Conservation (phyloP, 208 protist species). For the Trypanosoma mega region DNA sequence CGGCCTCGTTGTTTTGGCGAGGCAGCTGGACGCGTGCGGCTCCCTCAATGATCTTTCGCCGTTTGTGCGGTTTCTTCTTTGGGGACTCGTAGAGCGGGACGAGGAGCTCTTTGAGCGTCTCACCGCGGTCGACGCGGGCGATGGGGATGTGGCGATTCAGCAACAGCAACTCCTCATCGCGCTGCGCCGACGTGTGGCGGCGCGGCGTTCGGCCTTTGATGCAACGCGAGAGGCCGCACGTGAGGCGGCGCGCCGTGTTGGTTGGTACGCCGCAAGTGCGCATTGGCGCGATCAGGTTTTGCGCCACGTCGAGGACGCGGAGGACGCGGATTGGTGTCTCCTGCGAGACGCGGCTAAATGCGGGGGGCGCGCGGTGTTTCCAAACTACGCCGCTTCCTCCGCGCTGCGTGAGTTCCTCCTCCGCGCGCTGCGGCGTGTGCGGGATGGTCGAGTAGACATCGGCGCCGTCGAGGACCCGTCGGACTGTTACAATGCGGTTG, state of each 20-base stretch:
- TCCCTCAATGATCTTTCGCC: conserved; percentile 67
- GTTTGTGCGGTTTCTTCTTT: conserved; percentile 68
- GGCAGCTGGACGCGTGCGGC: conserved; percentile 69
- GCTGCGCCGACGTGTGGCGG: conserved; percentile 23
- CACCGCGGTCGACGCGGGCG: conserved; percentile 4
- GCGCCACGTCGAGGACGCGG: conserved; percentile 46
- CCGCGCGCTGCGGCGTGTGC: conserved; percentile 53
- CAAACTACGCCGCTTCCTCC: conserved; percentile 55
- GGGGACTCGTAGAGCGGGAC: conserved; percentile 68
- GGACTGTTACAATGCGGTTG: conserved; percentile 33
- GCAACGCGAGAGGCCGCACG: conserved; percentile 37
- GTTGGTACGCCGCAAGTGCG: conserved; percentile 79
- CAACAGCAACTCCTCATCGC: conserved; percentile 34
- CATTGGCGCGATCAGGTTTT: conserved; percentile 85
- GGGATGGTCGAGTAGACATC: conserved; percentile 33
- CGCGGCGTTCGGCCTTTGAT: conserved; percentile 30
- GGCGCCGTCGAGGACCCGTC: conserved; percentile 29
- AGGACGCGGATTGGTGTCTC: conserved; percentile 74
- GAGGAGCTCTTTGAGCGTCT: conserved; percentile 46
- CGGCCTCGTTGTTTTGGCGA: conserved; percentile 54
- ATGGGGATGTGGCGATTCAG: conserved; percentile 25
- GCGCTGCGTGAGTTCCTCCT: conserved; percentile 38
- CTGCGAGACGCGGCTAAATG: conserved; percentile 49
- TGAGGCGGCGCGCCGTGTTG: conserved; percentile 51
- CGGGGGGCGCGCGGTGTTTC: conserved; percentile 48